Evolutionary conservation across 768 basidiomycete genomes (phyloP), one percentile per base, ranked within the genome.

Genomic region (Boletellus ananas): DNA sequence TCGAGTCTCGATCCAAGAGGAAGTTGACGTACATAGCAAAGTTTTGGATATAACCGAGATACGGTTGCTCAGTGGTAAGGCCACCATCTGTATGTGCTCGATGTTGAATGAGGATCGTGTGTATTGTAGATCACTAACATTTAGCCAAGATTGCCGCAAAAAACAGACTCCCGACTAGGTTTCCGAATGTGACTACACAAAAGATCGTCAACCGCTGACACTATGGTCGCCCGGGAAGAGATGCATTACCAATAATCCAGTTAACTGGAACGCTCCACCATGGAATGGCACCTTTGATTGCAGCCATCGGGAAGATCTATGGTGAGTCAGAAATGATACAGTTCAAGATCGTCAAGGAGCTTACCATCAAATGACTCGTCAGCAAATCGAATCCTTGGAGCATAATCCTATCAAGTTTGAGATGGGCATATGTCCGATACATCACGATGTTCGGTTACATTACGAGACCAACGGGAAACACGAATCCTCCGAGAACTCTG

Each of bases 311-410:
- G 57, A 85, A 82, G 11, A 78, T 74, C 85, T 87, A 44, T n/a
- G 20, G 11, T 2, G 11, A 21, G 21, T 67, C 27, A 52, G 18
- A 20, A 35, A 34, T 34, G 18, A 4, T 29, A 17, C 5, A 6
- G 10, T 13, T 25, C 6, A 8, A 29, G 10, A 21, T 17, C 13
- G 31, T 9, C 3, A 31, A 47, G 9, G 11, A 31, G 41, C 64
- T 41, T 52, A 85, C 85, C 84, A 89, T 79, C 79, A 89, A 81
- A 60, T 87, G 85, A 59, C 85, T 87, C 42, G 86, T 88, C 33
- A 88, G 63, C 1, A 89, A 74, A 50, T 89, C 86, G 38, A 81
- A 72, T 2, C 82, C 82, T 67, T 86, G 83, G 13, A 88, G 70
- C 13, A 85, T 76, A 52, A 89, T 86, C 86, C 86, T 88, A 54